phyloP scores from a whole-genome alignment of 306 rosid genomes.

The Glycine tomentella region DNA sequence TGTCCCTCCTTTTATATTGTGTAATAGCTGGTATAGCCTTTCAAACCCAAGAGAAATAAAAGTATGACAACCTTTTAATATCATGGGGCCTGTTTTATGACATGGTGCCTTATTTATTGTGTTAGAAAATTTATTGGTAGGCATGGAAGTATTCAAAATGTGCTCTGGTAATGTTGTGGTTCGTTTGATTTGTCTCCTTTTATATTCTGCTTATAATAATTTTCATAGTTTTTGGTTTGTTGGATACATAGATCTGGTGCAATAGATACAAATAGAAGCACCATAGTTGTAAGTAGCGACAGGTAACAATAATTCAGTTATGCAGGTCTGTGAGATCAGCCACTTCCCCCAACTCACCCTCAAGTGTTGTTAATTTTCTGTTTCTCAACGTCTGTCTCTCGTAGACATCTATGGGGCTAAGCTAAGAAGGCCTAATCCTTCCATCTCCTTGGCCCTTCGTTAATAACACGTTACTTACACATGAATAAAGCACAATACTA shows the following conservation, averaged over 20 bases:
- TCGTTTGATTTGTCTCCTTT: neutral
- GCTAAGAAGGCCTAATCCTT: constrained; percentile 62
- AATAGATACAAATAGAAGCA: constrained; percentile 66
- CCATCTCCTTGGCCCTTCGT: constrained; percentile 83
- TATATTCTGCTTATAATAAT: constrained; percentile 63
- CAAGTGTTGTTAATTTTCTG: constrained; percentile 75
- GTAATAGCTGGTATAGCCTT: too few relatives aligned
- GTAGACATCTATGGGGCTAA: constrained; percentile 55
- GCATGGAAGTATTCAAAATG: too few relatives aligned
- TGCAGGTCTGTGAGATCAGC: constrained; percentile 75
- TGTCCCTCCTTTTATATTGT: too few relatives aligned
- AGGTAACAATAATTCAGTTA: constrained; percentile 61
- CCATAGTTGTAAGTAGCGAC: constrained; percentile 58
- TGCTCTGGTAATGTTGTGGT: too few relatives aligned
- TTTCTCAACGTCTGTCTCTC: constrained; percentile 51
- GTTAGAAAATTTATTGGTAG: too few relatives aligned
- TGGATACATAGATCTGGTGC: constrained; percentile 86
- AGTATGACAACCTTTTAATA: too few relatives aligned
- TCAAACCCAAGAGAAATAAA: too few relatives aligned
- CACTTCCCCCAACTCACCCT: constrained; percentile 51
- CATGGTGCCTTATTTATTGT: too few relatives aligned
- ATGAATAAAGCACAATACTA: constrained; percentile 71
- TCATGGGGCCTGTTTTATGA: too few relatives aligned
- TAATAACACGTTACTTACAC: constrained; percentile 74
- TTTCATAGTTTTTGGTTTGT: constrained; percentile 62